Evolutionary conservation across 139 green algal species (phyloP), one percentile per base, ranked within the genome.

Genomic region (Nannochloris sp.): DNA sequence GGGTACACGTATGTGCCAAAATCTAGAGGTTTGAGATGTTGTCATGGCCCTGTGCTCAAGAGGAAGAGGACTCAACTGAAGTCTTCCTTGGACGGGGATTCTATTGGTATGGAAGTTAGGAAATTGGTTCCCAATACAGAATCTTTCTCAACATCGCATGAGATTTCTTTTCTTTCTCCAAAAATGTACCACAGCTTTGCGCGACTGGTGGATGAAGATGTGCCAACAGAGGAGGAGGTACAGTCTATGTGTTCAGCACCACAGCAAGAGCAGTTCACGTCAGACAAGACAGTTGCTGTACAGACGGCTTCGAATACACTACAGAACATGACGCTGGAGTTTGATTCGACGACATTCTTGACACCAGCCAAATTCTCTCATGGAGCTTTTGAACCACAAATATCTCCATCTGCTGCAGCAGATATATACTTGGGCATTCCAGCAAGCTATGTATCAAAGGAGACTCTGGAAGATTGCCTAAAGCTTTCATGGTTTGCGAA

Each of bases 401-500:
- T 53, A 53, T 20, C 16, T 53, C 11, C 17, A 23, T 5, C n/a
- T 20, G n/a, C 16, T 6, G 46, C 46, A 53, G 46, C 46, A 28
- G 5, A 23, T 53, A 6, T 53, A 28, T 53, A 53, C n/a, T 5
- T 53, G 10, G n/a, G 16, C 17, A 23, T 6, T 12, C 46, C 46
- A 5, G 12, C 16, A 53, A 23, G 46, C 6, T 53, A 28, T 20
- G 46, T 53, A 11, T 5, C 14, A 25, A 26, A 20, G 20, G 46
- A 53, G 9, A 23, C 16, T 28, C 46, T 53, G 12, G 17, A 28
- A 2, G 43, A 76, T 44, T 62, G 56, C n/a, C 56, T 63, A 48
- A 33, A 58, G 23, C 61, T 76, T 26, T 57, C 28, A 23, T 60
- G 44, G 37, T 76, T 72, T 40, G 70, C 70, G 1, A 50, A 71